phyloP scores from a whole-genome alignment of 2,329 filamentous ascomycete genomes.

The Raffaelea albimanens region DNA sequence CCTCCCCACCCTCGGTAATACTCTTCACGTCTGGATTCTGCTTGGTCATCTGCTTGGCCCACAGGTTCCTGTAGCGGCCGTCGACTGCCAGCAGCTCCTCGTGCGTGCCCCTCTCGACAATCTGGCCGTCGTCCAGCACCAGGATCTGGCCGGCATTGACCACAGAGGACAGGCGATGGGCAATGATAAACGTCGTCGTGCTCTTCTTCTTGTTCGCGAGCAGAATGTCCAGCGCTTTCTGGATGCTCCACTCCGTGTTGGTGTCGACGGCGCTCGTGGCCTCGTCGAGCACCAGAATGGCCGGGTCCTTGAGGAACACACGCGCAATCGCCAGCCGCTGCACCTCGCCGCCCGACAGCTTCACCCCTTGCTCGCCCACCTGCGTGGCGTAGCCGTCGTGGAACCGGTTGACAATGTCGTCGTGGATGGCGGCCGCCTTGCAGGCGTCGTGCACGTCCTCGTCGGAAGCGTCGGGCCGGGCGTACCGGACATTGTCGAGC shows the following conservation, averaged over 20 bases:
- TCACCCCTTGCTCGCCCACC: constrained; percentile 77
- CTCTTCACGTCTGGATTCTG: no score
- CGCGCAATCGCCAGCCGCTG: constrained; percentile 58
- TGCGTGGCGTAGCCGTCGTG: constrained; percentile 56
- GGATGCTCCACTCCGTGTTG: constrained; percentile 19
- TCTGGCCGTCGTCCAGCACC: constrained; percentile 12
- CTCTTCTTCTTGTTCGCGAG: not conserved
- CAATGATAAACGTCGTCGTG: not conserved
- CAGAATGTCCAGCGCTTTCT: constrained; percentile 10
- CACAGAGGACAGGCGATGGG: constrained; percentile 3
- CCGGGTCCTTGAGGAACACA: constrained; percentile 19
- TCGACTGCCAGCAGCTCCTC: constrained; percentile 60
- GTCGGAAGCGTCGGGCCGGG: constrained; percentile 36
- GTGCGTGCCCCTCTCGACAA: constrained; percentile 27
- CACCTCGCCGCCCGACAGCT: constrained; percentile 67
- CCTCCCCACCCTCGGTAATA: no score
- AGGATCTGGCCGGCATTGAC: constrained; percentile 15
- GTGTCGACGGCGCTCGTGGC: constrained; percentile 42
- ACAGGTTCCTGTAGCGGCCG: constrained; percentile 76
- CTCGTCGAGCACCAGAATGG: constrained; percentile 21
- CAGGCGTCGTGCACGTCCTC: constrained; percentile 34
- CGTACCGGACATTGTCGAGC: constrained; percentile 38
- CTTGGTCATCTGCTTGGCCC: constrained; percentile 57
- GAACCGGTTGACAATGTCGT: constrained; percentile 57
- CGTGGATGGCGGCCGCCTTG: constrained; percentile 57